phyloP scores from a whole-genome alignment of 805 yeast species.

The Wickerhamomyces bisporus region DNA sequence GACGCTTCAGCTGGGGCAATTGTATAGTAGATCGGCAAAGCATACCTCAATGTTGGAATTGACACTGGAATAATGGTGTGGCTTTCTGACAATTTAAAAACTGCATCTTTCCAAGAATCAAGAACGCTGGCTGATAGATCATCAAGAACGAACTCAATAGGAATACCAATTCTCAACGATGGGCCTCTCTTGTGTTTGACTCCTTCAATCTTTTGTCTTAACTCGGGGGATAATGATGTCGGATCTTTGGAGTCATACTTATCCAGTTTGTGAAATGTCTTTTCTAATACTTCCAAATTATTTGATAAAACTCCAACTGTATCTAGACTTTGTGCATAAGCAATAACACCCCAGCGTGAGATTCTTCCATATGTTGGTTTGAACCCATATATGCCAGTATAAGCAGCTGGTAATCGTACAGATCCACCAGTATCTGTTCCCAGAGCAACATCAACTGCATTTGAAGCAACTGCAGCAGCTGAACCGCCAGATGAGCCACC shows the following conservation, averaged over 20 bases:
- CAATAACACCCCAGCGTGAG: constrained; percentile 86
- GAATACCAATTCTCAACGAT: constrained; percentile 60
- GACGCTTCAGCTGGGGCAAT: constrained; percentile 92
- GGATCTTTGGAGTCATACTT: constrained; percentile 72
- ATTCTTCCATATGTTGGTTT: constrained; percentile 92
- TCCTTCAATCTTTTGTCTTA: constrained; percentile 24
- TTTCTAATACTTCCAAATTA: constrained; percentile 36
- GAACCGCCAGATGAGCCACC: constrained; percentile 98
- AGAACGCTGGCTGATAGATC: constrained; percentile 46
- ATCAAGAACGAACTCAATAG: constrained; percentile 56
- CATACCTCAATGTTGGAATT: constrained; percentile 58
- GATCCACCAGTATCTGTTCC: constrained; percentile 99
- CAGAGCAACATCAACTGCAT: constrained; percentile 63
- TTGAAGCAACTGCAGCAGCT: constrained; percentile 85
- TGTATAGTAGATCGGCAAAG: constrained; percentile 81
- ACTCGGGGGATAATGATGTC: constrained; percentile 44
- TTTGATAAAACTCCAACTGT: constrained; percentile 82
- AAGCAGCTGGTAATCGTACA: constrained; percentile 86
- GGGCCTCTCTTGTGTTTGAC: constrained; percentile 1
- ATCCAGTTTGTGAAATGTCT: constrained; percentile 55
- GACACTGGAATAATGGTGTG: constrained; percentile 58
- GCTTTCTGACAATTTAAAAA: constrained; percentile 36
- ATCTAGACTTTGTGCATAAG: constrained; percentile 92
- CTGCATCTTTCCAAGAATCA: constrained; percentile 40
- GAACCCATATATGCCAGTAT: constrained; percentile 78